A percentile compares a stretch with the other conserved stretches of the same genome.
phyloP scores from a whole-genome alignment of 2,329 filamentous ascomycete genomes.

The Exophiala sideris region DNA sequence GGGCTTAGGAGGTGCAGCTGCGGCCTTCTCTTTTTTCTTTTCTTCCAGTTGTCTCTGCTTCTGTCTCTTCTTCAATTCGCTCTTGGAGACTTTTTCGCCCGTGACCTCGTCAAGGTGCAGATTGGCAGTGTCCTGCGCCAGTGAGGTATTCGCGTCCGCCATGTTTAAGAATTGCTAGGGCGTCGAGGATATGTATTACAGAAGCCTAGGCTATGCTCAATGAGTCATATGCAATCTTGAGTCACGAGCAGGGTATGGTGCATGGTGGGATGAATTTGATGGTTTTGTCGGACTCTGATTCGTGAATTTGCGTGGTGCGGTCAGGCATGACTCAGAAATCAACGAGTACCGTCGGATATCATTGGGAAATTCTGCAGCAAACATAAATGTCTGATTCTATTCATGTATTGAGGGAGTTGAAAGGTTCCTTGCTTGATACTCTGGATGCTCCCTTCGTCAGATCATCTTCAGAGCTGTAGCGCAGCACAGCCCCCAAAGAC shows the following conservation, averaged over 20 bases:
- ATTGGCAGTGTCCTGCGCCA: constrained; percentile 53
- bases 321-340: not conserved
- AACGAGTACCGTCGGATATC: not conserved
- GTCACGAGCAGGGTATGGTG: not conserved
- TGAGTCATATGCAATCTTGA: not conserved
- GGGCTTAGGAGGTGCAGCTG: constrained; percentile 57
- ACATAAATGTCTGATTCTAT: no score
- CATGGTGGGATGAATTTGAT: constrained; percentile 6
- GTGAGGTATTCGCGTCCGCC: constrained; percentile 39
- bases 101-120: constrained; percentile 88
- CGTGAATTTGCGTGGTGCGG: constrained; percentile 1
- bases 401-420: no score
- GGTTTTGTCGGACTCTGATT: constrained; percentile 2
- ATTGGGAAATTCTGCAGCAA: not conserved
- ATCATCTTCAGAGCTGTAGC: constrained; percentile 24
- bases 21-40: constrained; percentile 79
- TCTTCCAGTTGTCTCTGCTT: constrained; percentile 86
- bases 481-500: constrained; percentile 33
- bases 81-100: constrained; percentile 81
- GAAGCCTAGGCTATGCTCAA: not conserved
- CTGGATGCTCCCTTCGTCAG: not conserved
- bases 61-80: constrained; percentile 88
- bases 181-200: not conserved
- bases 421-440: no score
- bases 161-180: constrained; percentile 10